Percentiles rank a stretch among this genome's conserved stretches.
phyloP scores from a whole-genome alignment of 1,284 basidiomycete genomes.

The Malassezia slooffiae region DNA sequence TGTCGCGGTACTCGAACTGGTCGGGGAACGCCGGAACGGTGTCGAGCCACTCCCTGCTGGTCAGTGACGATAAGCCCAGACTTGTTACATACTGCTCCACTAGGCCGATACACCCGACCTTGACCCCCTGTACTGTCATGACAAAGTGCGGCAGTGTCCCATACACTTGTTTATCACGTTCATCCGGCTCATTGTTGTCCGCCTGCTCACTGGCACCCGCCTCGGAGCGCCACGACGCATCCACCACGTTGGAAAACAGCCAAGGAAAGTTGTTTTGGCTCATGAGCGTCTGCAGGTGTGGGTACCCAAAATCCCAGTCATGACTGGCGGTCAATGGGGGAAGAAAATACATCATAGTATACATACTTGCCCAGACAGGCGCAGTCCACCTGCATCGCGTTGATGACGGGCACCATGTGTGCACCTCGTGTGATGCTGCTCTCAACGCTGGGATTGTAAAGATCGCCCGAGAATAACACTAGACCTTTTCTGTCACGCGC shows the following conservation, averaged over 20 bases:
- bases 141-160: constrained; percentile 51
- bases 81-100: constrained; percentile 66
- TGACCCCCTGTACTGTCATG: constrained; percentile 58
- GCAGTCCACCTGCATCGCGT: constrained; percentile 26
- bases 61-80: too few species aligned
- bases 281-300: constrained; percentile 19
- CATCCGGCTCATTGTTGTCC: constrained; percentile 55
- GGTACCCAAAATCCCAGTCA: constrained; percentile 31
- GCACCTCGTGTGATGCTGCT: constrained; percentile 77
- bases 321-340: constrained; percentile 13
- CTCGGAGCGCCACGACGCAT: constrained; percentile 66
- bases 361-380: constrained; percentile 53
- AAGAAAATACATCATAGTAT: neutral
- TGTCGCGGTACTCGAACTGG: constrained; percentile 52
- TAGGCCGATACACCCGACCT: constrained; percentile 67
- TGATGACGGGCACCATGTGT: constrained; percentile 61
- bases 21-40: constrained; percentile 72
- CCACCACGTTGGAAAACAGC: constrained; percentile 46
- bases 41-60: constrained; percentile 63
- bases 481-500: constrained; percentile 52
- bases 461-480: constrained; percentile 73
- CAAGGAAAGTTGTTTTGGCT: constrained; percentile 17
- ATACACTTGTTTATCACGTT: constrained; percentile 39
- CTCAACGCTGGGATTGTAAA: constrained; percentile 64
- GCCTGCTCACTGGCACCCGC: constrained; percentile 18